Evolutionary conservation across 371 early-diverging fungal genomes (phyloP), one percentile per base, ranked within the genome.

Genomic region (Rhizopus delemar): DNA sequence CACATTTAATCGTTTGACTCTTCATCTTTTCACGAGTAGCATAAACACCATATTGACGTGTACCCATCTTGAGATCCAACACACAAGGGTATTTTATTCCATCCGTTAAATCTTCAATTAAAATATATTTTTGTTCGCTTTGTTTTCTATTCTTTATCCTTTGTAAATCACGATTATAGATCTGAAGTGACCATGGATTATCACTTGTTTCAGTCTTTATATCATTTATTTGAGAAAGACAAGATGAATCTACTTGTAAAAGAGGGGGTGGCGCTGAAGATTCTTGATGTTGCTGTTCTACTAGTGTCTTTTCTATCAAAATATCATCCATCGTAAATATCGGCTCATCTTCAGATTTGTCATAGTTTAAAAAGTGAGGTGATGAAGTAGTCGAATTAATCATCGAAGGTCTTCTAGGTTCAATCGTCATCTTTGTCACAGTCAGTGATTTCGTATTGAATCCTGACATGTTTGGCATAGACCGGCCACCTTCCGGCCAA

Each of bases 51-150:
- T 96, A 92, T 72, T 98, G 98, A 1, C 98, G 82, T 6, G 95
- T 96, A n/a, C 98, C 98, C 97, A 98, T 97, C 65, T 98, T 98
- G 46, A 98, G 79, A 72, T 98, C 97, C 54, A 98, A 75, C 5
- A 98, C 92, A 59, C 97, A 97, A 0, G 98, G 98, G 32, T 84
- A 84, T 65, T 82, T 80, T 57, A 93, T 78, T 2, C 92, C 90
- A 15, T 91, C 89, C 0, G 98, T 97, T 54, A 98, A 74, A 75
- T 98, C 98, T 56, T 77, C 77, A 46, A 77, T 70, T 15, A 77
- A 32, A 33, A 77, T 95, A 87, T 73, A 98, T 66, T 41, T 96
- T 68, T 64, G 95, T 73, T 66, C 90, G 87, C 36, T 61, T n/a
- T 48, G 50, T 29, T 59, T 55, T 15, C 22, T 60, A 13, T 65